Base-by-base conservation (phyloP, 2,329 filamentous ascomycete species). In the Fragosphaeria purpurea region DNA sequence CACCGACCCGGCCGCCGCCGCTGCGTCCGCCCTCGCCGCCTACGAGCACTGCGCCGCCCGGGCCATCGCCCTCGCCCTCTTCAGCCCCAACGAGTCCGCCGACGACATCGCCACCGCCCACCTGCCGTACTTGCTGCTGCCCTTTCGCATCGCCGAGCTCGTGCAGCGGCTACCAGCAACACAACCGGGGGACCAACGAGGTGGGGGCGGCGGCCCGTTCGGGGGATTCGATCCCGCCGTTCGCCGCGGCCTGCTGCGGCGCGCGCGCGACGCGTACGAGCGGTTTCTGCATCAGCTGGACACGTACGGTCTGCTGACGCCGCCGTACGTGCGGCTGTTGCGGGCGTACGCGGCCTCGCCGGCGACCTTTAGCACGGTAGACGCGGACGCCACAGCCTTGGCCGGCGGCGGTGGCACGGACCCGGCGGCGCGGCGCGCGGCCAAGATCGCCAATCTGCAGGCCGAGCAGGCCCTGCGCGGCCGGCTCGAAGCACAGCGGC, bases 81-180 rank as follows among this genome's bases (percentile, higher is more conserved):
- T 97, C 76, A 95, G 88, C 58, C 75, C 82, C 38, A 98, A 98
- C 67, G 93, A 98, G 67, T 77, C 79, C 1, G 68, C 91, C 40
- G 93, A 98, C 55, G 93, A 98, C 68, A 71, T 96, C 35, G 74
- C 86, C 11, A 94, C 91, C 1, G 75, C 77, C n/a, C 84, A 95
- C 61, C 70, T 98, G 35, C 88, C 88, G 69, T 95, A 91, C 65
- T 76, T 98, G 54, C 76, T 88, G 30, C 78, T 90, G 55, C 77
- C 85, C 65, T 88, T 83, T 65, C 79, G 84, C 61, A 72, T 93
- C 48, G 91, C 89, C 37, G 89, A 95, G 62, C 75, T 96, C 10
- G 71, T 85, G 39, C 81, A 88, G 60, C 83, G 80, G 57, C 74
- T 84, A 53, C 81, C 78, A 53, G 73, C 74, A 42, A 64, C 71